These are phyloP conservation scores for Tolypocladium paradoxum DNA, from an alignment of 2,329 filamentous ascomycete genomes.

Conservation along the genomic window DNA sequence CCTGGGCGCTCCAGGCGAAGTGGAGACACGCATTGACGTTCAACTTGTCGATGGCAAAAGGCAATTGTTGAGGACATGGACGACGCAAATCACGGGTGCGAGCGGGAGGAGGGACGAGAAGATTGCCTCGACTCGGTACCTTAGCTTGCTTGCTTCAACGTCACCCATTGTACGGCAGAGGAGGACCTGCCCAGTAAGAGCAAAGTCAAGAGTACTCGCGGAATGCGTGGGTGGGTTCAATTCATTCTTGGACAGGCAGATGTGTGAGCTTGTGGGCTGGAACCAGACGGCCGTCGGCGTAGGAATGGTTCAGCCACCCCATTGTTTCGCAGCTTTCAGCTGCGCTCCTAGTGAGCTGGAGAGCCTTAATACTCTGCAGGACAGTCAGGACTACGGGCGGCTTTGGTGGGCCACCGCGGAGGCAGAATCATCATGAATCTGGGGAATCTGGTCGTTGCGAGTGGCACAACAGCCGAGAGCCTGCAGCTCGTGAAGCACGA, in stretches of 20 bases:
- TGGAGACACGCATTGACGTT: not conserved
- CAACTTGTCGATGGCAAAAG: not conserved
- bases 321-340: not conserved
- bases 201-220: too few relatives aligned
- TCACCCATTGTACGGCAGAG: too few relatives aligned
- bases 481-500: not conserved
- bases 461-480: not conserved
- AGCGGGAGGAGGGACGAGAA: too few relatives aligned
- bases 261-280: too few relatives aligned
- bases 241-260: too few relatives aligned
- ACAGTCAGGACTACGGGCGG: not conserved
- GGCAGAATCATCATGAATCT: not conserved
- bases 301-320: not conserved
- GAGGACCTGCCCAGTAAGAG: too few relatives aligned
- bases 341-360: not conserved
- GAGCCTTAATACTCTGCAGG: too few relatives aligned
- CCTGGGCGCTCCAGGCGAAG: not conserved
- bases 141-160: too few relatives aligned
- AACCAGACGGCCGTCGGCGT: too few relatives aligned
- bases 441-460: not conserved
- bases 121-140: too few relatives aligned
- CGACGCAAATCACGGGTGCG: not conserved
- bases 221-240: too few relatives aligned
- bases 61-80: not conserved
- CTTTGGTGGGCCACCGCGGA: not conserved